Conservation (phyloP, 148 eudicot genomes). For the Cornus suecica region DNA sequence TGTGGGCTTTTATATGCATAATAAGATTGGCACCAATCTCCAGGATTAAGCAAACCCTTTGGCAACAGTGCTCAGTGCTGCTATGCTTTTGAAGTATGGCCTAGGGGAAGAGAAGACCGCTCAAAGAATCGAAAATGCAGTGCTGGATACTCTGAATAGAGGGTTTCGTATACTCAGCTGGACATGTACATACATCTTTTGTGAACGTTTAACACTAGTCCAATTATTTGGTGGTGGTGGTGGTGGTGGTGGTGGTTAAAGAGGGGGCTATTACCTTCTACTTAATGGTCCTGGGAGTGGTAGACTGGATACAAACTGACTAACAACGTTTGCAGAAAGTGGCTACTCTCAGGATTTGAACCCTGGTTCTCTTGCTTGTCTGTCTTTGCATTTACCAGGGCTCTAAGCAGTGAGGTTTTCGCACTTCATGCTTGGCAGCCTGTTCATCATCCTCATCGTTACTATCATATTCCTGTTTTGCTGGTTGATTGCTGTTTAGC, state of each 20-base stretch:
- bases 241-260: too few species aligned
- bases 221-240: not conserved
- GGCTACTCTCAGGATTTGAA: too few species aligned
- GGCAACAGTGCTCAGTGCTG: conserved; percentile 88
- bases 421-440: too few species aligned
- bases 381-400: too few species aligned
- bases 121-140: conserved; percentile 78
- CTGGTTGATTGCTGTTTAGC: not conserved
- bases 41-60: conserved; percentile 95
- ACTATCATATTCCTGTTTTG: not conserved
- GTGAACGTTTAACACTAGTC: not conserved
- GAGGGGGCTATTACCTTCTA: too few species aligned
- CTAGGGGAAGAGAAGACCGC: conserved; percentile 90
- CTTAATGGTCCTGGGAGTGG: too few species aligned
- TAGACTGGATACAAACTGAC: too few species aligned
- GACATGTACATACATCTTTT: conserved; percentile 48
- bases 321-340: too few species aligned
- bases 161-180: conserved; percentile 72
- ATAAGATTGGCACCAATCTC: conserved; percentile 5
- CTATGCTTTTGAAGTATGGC: conserved; percentile 93
- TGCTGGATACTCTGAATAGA: conserved; percentile 62
- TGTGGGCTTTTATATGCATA: not conserved
- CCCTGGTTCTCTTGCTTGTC: too few species aligned
- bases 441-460: too few species aligned
- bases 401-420: too few species aligned